These are phyloP conservation scores for Zygoascus hellenicus DNA, from an alignment of 1,139 yeast genomes.

Conservation along the genomic window DNA sequence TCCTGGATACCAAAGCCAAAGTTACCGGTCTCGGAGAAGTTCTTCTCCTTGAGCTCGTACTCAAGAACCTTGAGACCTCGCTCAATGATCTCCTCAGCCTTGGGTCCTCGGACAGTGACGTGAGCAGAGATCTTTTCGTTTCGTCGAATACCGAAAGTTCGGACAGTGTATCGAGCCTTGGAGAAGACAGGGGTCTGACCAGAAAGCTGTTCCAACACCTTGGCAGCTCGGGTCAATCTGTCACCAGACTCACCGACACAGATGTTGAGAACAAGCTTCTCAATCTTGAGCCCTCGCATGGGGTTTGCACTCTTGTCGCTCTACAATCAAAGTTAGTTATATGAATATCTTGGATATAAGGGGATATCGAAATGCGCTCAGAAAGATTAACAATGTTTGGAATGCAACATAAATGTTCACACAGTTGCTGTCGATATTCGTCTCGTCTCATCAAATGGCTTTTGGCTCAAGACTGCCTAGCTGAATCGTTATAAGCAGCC, in stretches of 20 bases:
- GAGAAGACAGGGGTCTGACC: constrained; percentile 99
- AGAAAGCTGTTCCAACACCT: constrained; percentile 98
- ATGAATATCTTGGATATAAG: no score
- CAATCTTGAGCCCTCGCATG: constrained; percentile 99
- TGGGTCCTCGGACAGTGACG: constrained; percentile 99
- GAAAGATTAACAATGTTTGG: no score
- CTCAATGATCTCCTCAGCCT: constrained; percentile 99
- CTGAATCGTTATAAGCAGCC: neutral
- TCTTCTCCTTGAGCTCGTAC: constrained; percentile 88
- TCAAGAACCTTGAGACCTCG: constrained; percentile 99
- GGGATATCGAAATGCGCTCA: no score
- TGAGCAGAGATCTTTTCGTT: constrained; percentile 99
- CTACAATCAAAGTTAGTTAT: constrained; percentile 4
- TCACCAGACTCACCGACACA: constrained; percentile 99
- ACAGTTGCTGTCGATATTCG: no score
- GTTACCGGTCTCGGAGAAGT: constrained; percentile 99
- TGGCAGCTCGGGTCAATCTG: constrained; percentile 99
- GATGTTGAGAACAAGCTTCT: constrained; percentile 98
- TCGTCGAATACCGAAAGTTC: constrained; percentile 99
- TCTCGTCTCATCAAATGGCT: no score
- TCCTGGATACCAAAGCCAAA: constrained; percentile 99
- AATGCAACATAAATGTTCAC: no score
- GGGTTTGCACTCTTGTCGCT: constrained; percentile 49
- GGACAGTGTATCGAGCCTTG: constrained; percentile 99
- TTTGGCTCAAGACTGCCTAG: neutral